Evolutionary conservation across 225 moss, liverwort and hornwort genomes (phyloP).

Genomic region (Takakia lepidozioides): DNA sequence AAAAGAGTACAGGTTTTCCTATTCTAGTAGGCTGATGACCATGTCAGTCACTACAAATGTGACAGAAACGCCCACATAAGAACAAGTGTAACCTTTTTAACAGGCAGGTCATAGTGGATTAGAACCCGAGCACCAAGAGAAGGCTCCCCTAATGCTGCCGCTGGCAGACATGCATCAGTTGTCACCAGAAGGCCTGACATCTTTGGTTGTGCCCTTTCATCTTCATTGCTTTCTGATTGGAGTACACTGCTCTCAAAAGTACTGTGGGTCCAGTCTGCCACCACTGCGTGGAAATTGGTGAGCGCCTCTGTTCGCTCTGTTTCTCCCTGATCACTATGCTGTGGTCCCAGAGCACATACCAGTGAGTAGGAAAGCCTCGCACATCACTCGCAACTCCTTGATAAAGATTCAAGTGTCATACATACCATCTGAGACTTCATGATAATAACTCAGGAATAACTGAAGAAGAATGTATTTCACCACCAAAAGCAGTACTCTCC

Average conservation of each 20-base stretch:
- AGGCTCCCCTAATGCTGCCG: conserved; percentile 56
- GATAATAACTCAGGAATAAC: too few relatives aligned
- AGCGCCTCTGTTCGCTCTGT: conserved; percentile 55
- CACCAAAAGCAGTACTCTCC: too few relatives aligned
- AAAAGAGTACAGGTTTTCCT: not conserved
- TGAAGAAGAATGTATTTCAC: too few relatives aligned
- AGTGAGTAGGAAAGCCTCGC: too few relatives aligned
- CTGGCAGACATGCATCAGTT: conserved; percentile 84
- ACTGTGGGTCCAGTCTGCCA: conserved; percentile 65
- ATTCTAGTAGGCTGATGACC: not conserved
- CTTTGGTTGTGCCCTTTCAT: conserved; percentile 23
- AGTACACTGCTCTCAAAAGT: conserved; percentile 30
- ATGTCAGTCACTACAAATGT: not conserved
- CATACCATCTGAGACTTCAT: too few relatives aligned
- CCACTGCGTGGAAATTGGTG: conserved; percentile 52
- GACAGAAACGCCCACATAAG: not conserved
- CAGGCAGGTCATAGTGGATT: conserved; percentile 84
- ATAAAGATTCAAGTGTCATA: too few relatives aligned
- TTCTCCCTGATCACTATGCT: conserved; percentile 88
- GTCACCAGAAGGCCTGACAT: conserved; percentile 71
- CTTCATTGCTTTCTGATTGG: conserved; percentile 23
- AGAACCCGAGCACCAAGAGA: conserved; percentile 69
- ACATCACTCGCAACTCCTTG: too few relatives aligned
- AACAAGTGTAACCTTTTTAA: conserved; percentile 48
- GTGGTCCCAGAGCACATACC: conserved; percentile 12